Conservation (phyloP, 2,329 filamentous ascomycete genomes). For the Neofusicoccum ribis region DNA sequence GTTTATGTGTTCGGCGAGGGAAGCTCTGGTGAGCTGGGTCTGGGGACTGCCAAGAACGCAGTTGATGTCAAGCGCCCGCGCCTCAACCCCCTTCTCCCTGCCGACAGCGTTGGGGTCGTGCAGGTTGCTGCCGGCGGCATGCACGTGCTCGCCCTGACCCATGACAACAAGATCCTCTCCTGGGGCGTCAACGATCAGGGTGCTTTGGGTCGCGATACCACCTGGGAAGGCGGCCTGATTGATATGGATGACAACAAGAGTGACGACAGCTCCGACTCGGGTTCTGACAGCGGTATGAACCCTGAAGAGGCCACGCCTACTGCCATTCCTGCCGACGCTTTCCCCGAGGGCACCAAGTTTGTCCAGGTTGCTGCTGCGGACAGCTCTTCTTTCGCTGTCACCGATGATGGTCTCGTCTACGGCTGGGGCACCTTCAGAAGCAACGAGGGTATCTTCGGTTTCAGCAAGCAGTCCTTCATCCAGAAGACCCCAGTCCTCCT, state of each 20-base stretch:
- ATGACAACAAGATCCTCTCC: constrained; percentile 77
- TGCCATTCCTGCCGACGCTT: constrained; percentile 55
- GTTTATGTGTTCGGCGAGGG: constrained; percentile 82
- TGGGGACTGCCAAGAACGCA: constrained; percentile 65
- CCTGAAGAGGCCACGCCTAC: constrained; percentile 69
- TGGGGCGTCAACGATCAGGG: constrained; percentile 90
- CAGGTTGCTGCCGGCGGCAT: constrained; percentile 78
- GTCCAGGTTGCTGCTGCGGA: constrained; percentile 71
- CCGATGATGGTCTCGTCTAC: constrained; percentile 72
- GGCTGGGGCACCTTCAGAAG: constrained; percentile 83
- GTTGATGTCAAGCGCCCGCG: constrained; percentile 76
- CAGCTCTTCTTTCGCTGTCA: constrained; percentile 74
- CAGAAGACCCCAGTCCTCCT: constrained; percentile 54
- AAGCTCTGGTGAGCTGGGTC: constrained; percentile 76
- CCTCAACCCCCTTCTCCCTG: constrained; percentile 61
- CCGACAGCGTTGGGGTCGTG: constrained; percentile 65
- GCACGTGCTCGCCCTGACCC: constrained; percentile 75
- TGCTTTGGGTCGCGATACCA: constrained; percentile 73
- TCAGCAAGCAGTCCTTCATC: constrained; percentile 49
- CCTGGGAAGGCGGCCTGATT: constrained; percentile 63
- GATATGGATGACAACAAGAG: constrained; percentile 56
- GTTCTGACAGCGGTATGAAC: constrained; percentile 65
- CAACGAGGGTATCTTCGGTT: constrained; percentile 67
- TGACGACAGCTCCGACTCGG: constrained; percentile 51
- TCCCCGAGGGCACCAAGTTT: constrained; percentile 63